Evolutionary conservation across 176 grass and related monocot genomes (phyloP), one percentile per base, ranked within the genome.

Genomic region (Phyllostachys edulis): DNA sequence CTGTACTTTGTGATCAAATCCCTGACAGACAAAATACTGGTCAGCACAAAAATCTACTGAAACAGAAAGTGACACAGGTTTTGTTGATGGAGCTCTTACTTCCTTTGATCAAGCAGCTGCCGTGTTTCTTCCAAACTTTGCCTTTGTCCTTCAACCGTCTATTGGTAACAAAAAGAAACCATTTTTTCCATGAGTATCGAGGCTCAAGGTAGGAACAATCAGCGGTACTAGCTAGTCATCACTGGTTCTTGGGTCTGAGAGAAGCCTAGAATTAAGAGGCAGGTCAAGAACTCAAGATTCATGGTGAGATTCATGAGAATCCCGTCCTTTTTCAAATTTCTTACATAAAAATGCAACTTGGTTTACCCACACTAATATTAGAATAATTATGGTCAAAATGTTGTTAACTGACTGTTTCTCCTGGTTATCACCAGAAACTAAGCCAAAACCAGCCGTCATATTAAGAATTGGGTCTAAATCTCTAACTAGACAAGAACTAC

Each of bases 91-190:
- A 73, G 7, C 21, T 15, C 86, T 75, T 85, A 89, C 87, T 85
- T 89, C 55, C 82, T 85, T 80, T 89, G 82, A 68, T 89, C 87
- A 75, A 89, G 87, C 21, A 89, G 51, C 50, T 89, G 69, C 0
- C 51, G 59, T 0, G 76, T 89, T 85, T 89, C 87, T 51, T 89
- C 87, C 69, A 85, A 80, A 85, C 82, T 80, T 39, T 85, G 82
- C 69, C 76, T 61, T 85, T 89, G 87, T 76, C 87, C 81, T 52
- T 89, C 87, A 14, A 85, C 76, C 0, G 87, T 89, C 87, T 89
- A 45, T 61, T 47, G 0, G 21, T 6, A 69, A 69, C 41, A 75
- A 44, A 85, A 76, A 42, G 1, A 24, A 85, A 50, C 24, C 63
- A 23, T 20, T 61, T 72, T 37, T 68, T 65, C 60, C 32, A 42